Evolutionary conservation across 352 stramenopile species (phyloP), one percentile per base, ranked within the genome.

Genomic region (Pythium insidiosum): DNA sequence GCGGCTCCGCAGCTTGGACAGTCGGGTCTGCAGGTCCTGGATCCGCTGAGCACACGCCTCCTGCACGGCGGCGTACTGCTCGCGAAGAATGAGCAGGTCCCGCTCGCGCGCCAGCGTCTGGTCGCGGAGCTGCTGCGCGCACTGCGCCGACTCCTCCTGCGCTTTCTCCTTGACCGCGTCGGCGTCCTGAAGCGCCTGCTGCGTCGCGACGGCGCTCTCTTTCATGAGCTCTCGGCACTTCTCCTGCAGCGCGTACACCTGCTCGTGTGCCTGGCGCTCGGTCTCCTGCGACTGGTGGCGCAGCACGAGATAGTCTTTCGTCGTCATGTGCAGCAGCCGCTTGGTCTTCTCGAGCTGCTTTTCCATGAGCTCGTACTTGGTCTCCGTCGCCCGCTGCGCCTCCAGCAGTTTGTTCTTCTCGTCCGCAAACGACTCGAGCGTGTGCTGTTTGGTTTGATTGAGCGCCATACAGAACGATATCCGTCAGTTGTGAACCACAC

Each of bases 1-100:
- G 5, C 72, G 62, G 19, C 43, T 62, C 11, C 77, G 56, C 29
- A 88, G 46, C 37, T 76, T 85, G 22, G 71, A 77, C 16, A 92
- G 39, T 4, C 77, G 74, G 7, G 68, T 52, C 43, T 92, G 71
- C 15, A 92, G 47, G 45, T 85, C 71, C 25, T 87, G 63, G 30
- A 88, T 88, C 18, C 80, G 71, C 30, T 61, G 67, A 0, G 63
- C 72, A 21, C 73, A 92, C 1, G 67, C 70, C 50, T 84, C 70
- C 46, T 92, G 76, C 26, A 92, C 64, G 0, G 70, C 75, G 4
- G 64, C 67, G 49, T 89, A 88, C 51, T 92, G 79, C 30, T 89
- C 73, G 24, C 77, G 81, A 9, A 88, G 56, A 40, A 88, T 86
- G 28, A 68, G 56, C 18, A 89, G 52, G 24, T 89, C 79, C 3